Base-by-base conservation (phyloP, 1,139 yeast species). In the Pichia sp. region DNA sequence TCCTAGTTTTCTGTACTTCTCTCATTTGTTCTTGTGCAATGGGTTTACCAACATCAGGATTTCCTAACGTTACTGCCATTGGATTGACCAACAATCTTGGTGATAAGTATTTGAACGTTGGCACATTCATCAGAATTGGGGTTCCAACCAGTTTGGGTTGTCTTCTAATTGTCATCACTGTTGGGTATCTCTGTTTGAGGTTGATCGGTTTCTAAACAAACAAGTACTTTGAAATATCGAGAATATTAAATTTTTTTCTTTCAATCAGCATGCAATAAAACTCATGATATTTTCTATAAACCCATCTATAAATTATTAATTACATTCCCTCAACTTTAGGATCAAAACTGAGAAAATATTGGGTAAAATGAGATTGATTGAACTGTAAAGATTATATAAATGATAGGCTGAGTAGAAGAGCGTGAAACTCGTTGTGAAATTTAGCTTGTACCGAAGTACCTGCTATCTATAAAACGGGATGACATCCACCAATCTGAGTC, bases 1-100 rank as follows among this genome's bases (percentile, higher is more conserved):
- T 90, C 53, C 74, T 92, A 64, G 86, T 92, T 50, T 86, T 92
- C 93, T 82, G 86, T 26, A 79, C 95, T 15, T 93, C 96, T 0
- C 75, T 92, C 63, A 72, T 92, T 59, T 89, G 97, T 61, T 89
- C 97, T 0, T 84, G 85, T 50, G 98, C 97, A 3, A 92, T 92
- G 97, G 97, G 95, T 10, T 76, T 92, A 57, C 98, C 98, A 31
- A 92, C 98, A 0, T 87, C 96, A 1, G 98, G 98, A 0, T 92
- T 92, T 79, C 98, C 98, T 16, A 92, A 92, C 64, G 96, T 92
- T 47, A 90, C 97, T 0, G 98, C 97, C 2, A 89, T 92, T 56
- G 89, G 96, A 57, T 82, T 90, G 84, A 81, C 90, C 8, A 96
- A 92, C 69, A 96, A 89, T 65, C 79, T 90, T 32, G 97, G 97